These are phyloP conservation scores for Aspergillus intermedius DNA, from an alignment of 2,329 filamentous ascomycete species.

Conservation along the genomic window DNA sequence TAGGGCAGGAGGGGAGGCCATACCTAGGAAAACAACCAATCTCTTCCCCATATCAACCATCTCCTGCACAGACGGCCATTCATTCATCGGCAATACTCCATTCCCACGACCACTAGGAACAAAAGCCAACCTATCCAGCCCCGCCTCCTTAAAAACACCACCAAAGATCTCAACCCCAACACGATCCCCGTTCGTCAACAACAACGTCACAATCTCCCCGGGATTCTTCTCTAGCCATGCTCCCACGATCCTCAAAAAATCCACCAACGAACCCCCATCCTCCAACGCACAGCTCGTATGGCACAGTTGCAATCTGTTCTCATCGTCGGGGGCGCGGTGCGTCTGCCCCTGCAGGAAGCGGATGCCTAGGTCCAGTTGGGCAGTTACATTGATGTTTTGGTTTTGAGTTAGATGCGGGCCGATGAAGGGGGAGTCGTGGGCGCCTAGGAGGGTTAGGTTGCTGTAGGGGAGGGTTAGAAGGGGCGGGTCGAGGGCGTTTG, in stretches of 20 bases:
- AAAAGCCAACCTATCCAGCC: constrained; percentile 30
- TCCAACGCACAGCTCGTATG: constrained; percentile 58
- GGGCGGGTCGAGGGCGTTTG: constrained; percentile 5
- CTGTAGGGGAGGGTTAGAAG: constrained; percentile 47
- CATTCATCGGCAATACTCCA: constrained; percentile 22
- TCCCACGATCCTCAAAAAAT: constrained; percentile 53
- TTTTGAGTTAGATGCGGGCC: constrained; percentile 51
- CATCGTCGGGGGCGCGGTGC: constrained; percentile 43
- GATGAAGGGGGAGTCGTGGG: constrained; percentile 62
- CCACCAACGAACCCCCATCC: constrained; percentile 52
- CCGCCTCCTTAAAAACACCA: constrained; percentile 25
- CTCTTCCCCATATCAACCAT: constrained; percentile 38
- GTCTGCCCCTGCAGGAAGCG: constrained; percentile 61
- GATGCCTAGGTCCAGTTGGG: constrained; percentile 56
- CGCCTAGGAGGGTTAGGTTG: constrained; percentile 55
- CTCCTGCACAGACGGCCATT: constrained; percentile 40
- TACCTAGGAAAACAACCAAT: constrained; percentile 40
- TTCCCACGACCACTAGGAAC: constrained; percentile 26
- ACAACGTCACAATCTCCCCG: constrained; percentile 56
- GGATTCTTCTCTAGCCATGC: constrained; percentile 54
- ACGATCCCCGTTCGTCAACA: constrained; percentile 56
- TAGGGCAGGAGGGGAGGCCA: constrained; percentile 2
- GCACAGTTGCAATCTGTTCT: constrained; percentile 53
- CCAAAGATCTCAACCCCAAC: constrained; percentile 27
- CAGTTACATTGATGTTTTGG: constrained; percentile 53